Evolutionary conservation across 2,329 filamentous ascomycete species (phyloP).

Genomic region (Tolypocladium guangdongense): DNA sequence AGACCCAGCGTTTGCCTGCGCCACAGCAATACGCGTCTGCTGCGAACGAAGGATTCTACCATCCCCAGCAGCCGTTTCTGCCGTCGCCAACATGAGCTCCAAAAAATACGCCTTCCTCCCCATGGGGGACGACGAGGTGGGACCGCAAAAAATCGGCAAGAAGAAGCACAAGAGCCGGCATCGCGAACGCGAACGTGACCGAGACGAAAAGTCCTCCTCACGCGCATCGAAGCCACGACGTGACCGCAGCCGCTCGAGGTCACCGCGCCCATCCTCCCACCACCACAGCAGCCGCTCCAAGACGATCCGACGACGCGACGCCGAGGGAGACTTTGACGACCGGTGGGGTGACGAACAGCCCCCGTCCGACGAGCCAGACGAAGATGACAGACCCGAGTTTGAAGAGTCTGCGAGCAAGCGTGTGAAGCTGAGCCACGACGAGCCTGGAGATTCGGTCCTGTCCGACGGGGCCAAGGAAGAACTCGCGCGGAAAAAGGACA

Average conservation of each 20-base stretch:
- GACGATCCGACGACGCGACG: slow-evolving; percentile 30
- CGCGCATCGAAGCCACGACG: slow-evolving; percentile 14
- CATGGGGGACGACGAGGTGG: slow-evolving; percentile 55
- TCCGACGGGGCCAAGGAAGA: slow-evolving; percentile 51
- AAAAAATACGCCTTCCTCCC: slow-evolving; percentile 58
- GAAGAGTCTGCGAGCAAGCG: slow-evolving; percentile 61
- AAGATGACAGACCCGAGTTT: slow-evolving; percentile 45
- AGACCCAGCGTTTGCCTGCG: background rate
- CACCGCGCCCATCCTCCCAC: slow-evolving; percentile 15
- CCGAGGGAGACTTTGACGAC: slow-evolving; percentile 53
- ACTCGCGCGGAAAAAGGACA: slow-evolving; percentile 51
- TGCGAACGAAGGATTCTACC: background rate
- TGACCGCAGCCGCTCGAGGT: slow-evolving; percentile 22
- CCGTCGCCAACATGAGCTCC: slow-evolving; percentile 28
- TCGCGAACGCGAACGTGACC: slow-evolving; percentile 20
- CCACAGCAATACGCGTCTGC: background rate
- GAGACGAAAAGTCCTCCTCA: slow-evolving; percentile 18
- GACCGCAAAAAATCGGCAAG: slow-evolving; percentile 39
- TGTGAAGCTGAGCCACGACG: slow-evolving; percentile 51
- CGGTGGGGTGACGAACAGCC: slow-evolving; percentile 73
- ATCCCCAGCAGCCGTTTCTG: background rate
- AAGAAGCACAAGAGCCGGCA: slow-evolving; percentile 34
- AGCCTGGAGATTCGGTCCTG: slow-evolving; percentile 32
- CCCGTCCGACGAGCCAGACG: slow-evolving; percentile 27
- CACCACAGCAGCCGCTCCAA: slow-evolving; percentile 23